Base-by-base conservation (phyloP, 352 stramenopile species). In the Halophytophthora batemanensis region DNA sequence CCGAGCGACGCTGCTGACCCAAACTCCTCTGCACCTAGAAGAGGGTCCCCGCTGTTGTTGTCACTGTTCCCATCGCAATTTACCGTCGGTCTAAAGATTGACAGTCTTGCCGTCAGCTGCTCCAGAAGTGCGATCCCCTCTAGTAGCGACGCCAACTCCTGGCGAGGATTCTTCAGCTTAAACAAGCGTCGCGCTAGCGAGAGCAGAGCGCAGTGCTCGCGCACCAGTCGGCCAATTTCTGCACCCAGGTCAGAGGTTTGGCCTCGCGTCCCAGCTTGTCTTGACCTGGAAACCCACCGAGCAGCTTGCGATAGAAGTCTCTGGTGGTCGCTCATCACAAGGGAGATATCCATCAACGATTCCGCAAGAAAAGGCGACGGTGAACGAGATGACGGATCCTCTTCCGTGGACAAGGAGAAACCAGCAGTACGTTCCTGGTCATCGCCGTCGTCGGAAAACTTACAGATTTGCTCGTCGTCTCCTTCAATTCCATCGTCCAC, bases 271-370 rank as follows among this genome's bases (percentile, higher is more conserved):
- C 18, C 42, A 1, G 53, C 46, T 45, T 65, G 39, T 10, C 59
- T 59, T 25, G 71, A 63, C 53, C 86, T 84, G 1, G 38, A 48
- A 0, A 89, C 63, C 52, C 68, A 80, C 25, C 69, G 66, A 28
- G 75, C 61, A 0, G 69, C 66, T 53, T 89, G 69, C 1, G 66
- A 71, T 21, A 89, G 39, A n/a, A 89, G 63, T 0, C 66, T 73
- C 19, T 89, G 75, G 45, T 87, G 74, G 22, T 89, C 78, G n/a
- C 52, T 87, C 75, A 89, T 86, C 14, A 89, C 75, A 19, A 89
- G 75, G 15, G 78, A 87, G 39, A 89, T 89, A 37, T 87, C 78
- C 41, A 86, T 52, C 10, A 89, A 54, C 15, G 78, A 82, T 23
- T 86, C 69, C 14, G 75, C 67, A 15, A 89, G 53, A 21, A 72